Percentiles rank a stretch among this genome's conserved stretches.
These are phyloP conservation scores for Lactarius akahatsu DNA, from an alignment of 768 basidiomycete species.

Conservation along the genomic window DNA sequence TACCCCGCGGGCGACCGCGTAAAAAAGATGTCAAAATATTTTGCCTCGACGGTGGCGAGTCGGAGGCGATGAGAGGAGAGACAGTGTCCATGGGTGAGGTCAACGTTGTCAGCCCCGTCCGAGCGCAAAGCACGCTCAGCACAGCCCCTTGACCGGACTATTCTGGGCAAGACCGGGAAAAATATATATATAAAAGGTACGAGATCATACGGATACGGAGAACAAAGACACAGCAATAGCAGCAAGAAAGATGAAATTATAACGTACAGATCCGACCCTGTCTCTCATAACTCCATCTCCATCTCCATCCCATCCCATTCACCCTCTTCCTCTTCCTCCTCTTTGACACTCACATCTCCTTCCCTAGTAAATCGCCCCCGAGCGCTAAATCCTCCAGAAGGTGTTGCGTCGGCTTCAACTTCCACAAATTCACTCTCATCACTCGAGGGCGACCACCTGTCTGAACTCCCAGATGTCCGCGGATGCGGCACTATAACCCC, in stretches of 20 bases:
- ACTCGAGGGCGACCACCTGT: slow-evolving; percentile 43
- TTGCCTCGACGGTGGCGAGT: slow-evolving; percentile 44
- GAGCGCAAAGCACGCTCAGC: not conserved
- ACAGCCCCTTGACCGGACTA: not conserved
- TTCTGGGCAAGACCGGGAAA: not conserved
- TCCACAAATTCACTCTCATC: slow-evolving; percentile 35
- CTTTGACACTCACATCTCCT: slow-evolving; percentile 46
- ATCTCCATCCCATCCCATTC: slow-evolving; percentile 54
- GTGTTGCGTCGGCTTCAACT: slow-evolving; percentile 17
- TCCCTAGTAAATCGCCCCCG: slow-evolving; percentile 39
- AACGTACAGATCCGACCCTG: slow-evolving; percentile 17
- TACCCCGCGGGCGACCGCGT: slow-evolving; percentile 65
- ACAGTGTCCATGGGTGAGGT: slow-evolving; percentile 13
- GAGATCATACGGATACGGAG: not conserved
- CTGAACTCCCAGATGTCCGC: slow-evolving; percentile 33
- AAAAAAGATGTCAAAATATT: slow-evolving; percentile 74
- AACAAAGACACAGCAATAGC: slow-evolving; percentile 10
- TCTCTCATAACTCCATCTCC: slow-evolving; percentile 63
- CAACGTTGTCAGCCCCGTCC: not conserved
- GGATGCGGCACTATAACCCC: slow-evolving; percentile 15
- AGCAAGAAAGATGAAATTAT: slow-evolving; percentile 7
- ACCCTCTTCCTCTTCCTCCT: slow-evolving; percentile 45
- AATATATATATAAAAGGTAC: not conserved
- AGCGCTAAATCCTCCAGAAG: slow-evolving; percentile 31
- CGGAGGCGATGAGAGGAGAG: slow-evolving; percentile 15